Base-by-base conservation (phyloP, 1,139 yeast genomes). In the Saccharomyces hybrid region DNA sequence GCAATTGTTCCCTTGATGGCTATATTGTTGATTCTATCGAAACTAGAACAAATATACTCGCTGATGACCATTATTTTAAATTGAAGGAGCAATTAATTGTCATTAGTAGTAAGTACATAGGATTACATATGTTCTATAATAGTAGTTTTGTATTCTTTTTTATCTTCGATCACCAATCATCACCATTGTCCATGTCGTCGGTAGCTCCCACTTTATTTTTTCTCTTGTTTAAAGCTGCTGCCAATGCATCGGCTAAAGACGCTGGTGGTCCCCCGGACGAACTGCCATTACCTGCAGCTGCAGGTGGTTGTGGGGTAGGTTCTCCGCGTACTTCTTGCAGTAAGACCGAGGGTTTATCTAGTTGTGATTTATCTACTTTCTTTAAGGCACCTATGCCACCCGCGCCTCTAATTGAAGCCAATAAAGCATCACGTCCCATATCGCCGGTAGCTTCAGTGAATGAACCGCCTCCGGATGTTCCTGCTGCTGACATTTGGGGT, bases 391-490 rank as follows among this genome's bases (percentile, higher is more conserved):
- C 84, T 11, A 90, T 53, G 53, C 90, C 88, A n/a, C 85, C 85
- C 0, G 96, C 84, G 34, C 85, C 81, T 64, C 96, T 78, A 62
- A 91, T 93, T 0, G 97, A 88, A 0, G 96, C 89, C 56, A 93
- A 73, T 49, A 93, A 77, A 0, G 96, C 96, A 69, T 88, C 96
- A 64, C 96, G 77, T 0, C 83, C 83, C 0, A 76, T 73, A 60
- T 78, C 89, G 1, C 77, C 80, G 0, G 77, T 65, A 24, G 58
- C 58, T 50, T 65, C 70, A n/a, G 70, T 64, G 27, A 71, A 52
- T 8, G 74, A 68, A 2, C 75, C 71, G 6, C 75, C 71, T n/a
- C 76, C 71, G 9, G 76, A 71, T n/a, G 72, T 61, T 38, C 24
- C 16, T 38, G 24, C n/a, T 0, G 65, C 63, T 2, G 64, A 65